Percentiles rank a stretch among this genome's conserved stretches.
These are phyloP conservation scores for Stachybotrys chlorohalonatus DNA, from an alignment of 2,329 filamentous ascomycete species.

Conservation along the genomic window DNA sequence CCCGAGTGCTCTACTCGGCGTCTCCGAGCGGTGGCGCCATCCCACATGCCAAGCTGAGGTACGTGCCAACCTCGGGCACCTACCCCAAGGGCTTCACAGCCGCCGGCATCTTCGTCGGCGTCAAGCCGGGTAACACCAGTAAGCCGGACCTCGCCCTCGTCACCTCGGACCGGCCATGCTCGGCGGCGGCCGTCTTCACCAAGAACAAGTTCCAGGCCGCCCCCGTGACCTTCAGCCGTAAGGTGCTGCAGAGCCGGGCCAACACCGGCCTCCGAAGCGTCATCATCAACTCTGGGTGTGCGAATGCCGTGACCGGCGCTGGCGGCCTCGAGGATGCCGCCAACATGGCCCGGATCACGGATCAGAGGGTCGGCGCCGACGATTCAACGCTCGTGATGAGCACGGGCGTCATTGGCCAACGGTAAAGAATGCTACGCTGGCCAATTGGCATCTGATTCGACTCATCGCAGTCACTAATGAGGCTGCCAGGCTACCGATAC, in stretches of 20 bases:
- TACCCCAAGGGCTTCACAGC: slow-evolving; percentile 88
- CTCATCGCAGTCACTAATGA: slow-evolving; percentile 6
- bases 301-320: slow-evolving; percentile 91
- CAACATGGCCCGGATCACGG: slow-evolving; percentile 72
- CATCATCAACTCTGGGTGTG: slow-evolving; percentile 90
- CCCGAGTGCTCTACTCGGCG: slow-evolving; percentile 23
- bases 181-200: slow-evolving; percentile 88
- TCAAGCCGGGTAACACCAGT: slow-evolving; percentile 85
- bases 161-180: slow-evolving; percentile 75
- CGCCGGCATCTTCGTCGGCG: slow-evolving; percentile 81
- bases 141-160: slow-evolving; percentile 88
- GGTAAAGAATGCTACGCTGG: slow-evolving; percentile 33
- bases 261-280: slow-evolving; percentile 70
- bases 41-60: slow-evolving; percentile 78
- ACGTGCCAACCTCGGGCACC: slow-evolving; percentile 73
- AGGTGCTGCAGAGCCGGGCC: slow-evolving; percentile 56
- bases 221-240: slow-evolving; percentile 76
- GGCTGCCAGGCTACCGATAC: slow-evolving; percentile 63
- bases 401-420: slow-evolving; percentile 93
- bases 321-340: slow-evolving; percentile 82
- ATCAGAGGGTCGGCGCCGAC: slow-evolving; percentile 45
- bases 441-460: slow-evolving; percentile 4
- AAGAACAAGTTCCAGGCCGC: slow-evolving; percentile 98
- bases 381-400: slow-evolving; percentile 87
- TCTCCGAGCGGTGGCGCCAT: slow-evolving; percentile 29